Evolutionary conservation across 2,329 filamentous ascomycete genomes (phyloP), one percentile per base, ranked within the genome.

Genomic region (Sporothrix protearum): DNA sequence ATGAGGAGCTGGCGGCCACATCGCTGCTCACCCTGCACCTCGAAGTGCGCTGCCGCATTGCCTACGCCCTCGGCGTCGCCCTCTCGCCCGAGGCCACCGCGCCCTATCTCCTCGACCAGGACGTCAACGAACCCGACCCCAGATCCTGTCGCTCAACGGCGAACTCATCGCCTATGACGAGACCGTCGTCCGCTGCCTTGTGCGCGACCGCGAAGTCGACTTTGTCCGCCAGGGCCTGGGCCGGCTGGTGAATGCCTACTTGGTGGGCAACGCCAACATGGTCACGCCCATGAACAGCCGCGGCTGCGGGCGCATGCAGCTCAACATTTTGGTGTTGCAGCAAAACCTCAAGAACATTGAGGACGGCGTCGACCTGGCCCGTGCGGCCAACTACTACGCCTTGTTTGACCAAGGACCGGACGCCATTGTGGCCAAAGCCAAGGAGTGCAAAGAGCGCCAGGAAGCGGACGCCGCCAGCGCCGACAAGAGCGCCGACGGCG

Each of bases 291-390:
- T 99, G 89, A 97, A 99, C 79, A 83, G 82, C 49, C 88, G 91
- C 76, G 96, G 96, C 55, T 92, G 91, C 73, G 89, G 90, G n/a
- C 88, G 94, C 49, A 94, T 99, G 88, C 91, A 94, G 79, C 88
- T 98, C 77, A 97, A 99, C 79, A 93, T 97, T 66, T 86, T 97
- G 30, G 96, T 99, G 53, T 84, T 99, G 68, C 95, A 98, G 81
- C 96, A 99, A 79, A 97, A 97, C 77, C 88, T 99, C 71, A 97
- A 97, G 83, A 97, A 97, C 75, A 90, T 99, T 69, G 93, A 96
- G 80, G 85, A 87, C 1, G 87, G 86, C 9, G 90, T 92, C 2
- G 85, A 87, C 71, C 83, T 95, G 36, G 84, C 85, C 3, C 83
- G 87, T 47, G 87, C 90, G 0, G 86, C 88, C 25, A 85, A 87